Evolutionary conservation across 176 grass and related monocot genomes (phyloP), one percentile per base, ranked within the genome.

Genomic region (Lolium rigidum): DNA sequence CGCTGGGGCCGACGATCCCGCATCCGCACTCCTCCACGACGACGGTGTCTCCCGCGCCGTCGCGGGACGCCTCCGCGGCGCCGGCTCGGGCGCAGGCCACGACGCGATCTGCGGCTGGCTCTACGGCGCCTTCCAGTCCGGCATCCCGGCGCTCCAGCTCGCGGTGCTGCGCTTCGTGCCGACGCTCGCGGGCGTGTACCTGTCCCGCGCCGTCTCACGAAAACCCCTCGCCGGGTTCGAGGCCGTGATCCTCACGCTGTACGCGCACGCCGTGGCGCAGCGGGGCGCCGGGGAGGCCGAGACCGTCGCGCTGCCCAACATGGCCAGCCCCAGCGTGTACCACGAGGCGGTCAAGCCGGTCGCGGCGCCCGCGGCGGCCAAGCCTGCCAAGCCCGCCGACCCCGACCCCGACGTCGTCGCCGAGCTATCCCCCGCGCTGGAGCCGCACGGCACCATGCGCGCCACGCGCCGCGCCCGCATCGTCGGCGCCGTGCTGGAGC

Each of bases 31-130:
- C 84, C 90, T 96, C 56, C 52, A 85, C 82, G 88, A 98, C 39
- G 69, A 78, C 31, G 54, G 25, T 64, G 69, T 95, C 47, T 72
- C 65, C 15, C 17, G 39, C 31, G 82, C 74, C 12, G 90, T 96
- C 38, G 21, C 84, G 25, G 12, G 7, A 6, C 91, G 84, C 57
- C 88, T 98, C 21, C 79, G 86, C 7, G 57, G 31, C 6, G 61
- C 84, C 3, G 78, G 26, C 1, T 92, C 94, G 6, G 90, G 97
- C 9, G 80, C 87, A 6, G 90, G 97, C 10, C 83, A 83, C 10
- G 90, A 99, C 76, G 60, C 80, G 15, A 44, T 99, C 62, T 94
- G 92, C 79, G 87, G 94, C 47, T 93, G 97, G 94, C 92, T 99
- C 86, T 99, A 99, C 63, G 88, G 95, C 64, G 83, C 90, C 10